Evolutionary conservation across 2,329 filamentous ascomycete genomes (phyloP), one percentile per base, ranked within the genome.

Genomic region (Calonectria honghensis): DNA sequence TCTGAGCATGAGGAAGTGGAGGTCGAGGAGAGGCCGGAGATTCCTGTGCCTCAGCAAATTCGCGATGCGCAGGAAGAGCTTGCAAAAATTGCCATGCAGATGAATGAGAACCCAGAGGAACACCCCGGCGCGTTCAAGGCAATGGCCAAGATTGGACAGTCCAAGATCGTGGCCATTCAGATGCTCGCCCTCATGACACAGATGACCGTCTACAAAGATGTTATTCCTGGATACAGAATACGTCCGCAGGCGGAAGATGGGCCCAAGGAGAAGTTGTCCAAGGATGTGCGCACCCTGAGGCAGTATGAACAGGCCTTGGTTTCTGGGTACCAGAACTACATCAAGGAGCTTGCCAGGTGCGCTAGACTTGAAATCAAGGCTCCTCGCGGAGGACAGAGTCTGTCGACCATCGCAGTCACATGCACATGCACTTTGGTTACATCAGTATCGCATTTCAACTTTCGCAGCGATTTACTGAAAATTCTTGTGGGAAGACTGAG

Each of bases 181-280:
- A 98, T 98, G 85, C 89, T 99, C 75, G 93, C 94, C 9, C 87
- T 99, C 77, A 94, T 93, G 63, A 95, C 97, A 29, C 96, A 98
- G 85, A 90, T 97, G 83, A 91, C 96, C 0, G 92, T 98, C 16
- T 99, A 96, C 89, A 98, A 96, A 84, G 97, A 98, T 85, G 91
- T 98, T 61, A 98, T 99, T 73, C 97, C 97, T 0, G 97, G 97
- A 29, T 99, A 99, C 84, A 91, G 97, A 75, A 98, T 99, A 87
- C 93, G 97, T 24, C 94, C 95, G 1, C 87, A 95, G 5, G 89
- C 90, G 0, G 95, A 97, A 74, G 94, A 95, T 39, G 92, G 93
- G 57, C 89, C 93, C 82, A 90, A 91, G 73, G 93, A 93, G 77
- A 97, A 97, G 84, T 87, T 98, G 2, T 98, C 96, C 6, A 98